Percentiles rank a stretch among this genome's conserved stretches.
Evolutionary conservation across 495 filamentous ascomycete genomes (phyloP).

Genomic region (Chaetomium fimeti): DNA sequence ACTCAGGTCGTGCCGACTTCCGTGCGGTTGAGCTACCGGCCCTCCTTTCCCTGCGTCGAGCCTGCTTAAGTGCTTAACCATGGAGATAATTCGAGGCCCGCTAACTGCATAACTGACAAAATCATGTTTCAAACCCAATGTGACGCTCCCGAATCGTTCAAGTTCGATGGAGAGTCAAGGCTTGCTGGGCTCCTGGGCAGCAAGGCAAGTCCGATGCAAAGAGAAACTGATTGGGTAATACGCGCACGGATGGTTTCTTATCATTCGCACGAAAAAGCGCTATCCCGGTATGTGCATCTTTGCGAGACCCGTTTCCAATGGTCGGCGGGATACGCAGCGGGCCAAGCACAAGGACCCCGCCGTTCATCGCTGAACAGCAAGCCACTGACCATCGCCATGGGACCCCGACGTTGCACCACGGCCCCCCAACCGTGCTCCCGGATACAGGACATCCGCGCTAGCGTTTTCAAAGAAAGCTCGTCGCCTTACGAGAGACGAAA

Average conservation of each 20-base stretch:
- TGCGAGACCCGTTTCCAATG: not conserved
- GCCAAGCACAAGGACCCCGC: not conserved
- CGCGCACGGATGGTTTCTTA: not conserved
- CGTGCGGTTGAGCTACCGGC: too few species aligned
- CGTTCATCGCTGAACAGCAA: not conserved
- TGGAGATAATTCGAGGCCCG: not conserved
- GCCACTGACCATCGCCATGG: constrained; percentile 3
- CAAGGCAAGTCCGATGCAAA: not conserved
- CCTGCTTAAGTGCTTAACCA: not conserved
- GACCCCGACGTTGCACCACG: constrained; percentile 1
- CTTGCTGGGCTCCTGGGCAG: too few species aligned
- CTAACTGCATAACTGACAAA: not conserved
- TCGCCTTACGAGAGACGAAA: not conserved
- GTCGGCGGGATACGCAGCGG: not conserved
- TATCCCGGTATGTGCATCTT: constrained; percentile 3
- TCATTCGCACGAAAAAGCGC: not conserved
- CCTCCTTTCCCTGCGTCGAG: not conserved
- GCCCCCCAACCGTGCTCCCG: constrained; percentile 9
- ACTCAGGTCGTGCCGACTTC: too few species aligned
- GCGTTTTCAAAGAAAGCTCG: not conserved
- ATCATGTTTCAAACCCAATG: not conserved
- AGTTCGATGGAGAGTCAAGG: not conserved
- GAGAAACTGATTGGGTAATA: not conserved
- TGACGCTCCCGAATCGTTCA: not conserved
- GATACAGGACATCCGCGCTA: constrained; percentile 2